These are phyloP conservation scores for Prunella vulgaris DNA, from an alignment of 257 asterid species.

Conservation along the genomic window DNA sequence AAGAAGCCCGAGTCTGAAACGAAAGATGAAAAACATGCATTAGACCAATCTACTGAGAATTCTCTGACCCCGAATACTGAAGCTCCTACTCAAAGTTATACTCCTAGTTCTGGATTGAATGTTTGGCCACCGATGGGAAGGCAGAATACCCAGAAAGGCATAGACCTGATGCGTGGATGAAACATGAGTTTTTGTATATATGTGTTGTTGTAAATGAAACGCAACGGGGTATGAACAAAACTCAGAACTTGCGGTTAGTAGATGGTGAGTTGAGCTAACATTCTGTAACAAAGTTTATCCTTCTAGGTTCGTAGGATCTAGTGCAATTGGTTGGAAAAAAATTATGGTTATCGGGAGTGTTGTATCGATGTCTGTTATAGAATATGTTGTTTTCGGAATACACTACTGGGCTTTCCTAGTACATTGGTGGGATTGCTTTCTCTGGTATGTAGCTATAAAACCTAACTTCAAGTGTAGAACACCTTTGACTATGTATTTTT, in stretches of 20 bases:
- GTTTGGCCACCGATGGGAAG: constrained; percentile 61
- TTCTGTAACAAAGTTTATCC: constrained; percentile 28
- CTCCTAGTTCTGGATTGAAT: constrained; percentile 38
- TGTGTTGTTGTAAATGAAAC: constrained; percentile 62
- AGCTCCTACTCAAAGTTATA: constrained; percentile 35
- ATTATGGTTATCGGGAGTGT: constrained; percentile 20
- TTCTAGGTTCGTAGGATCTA: constrained; percentile 29
- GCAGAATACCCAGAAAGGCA: constrained; percentile 53
- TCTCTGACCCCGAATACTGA: constrained; percentile 31
- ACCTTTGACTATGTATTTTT: constrained; percentile 4
- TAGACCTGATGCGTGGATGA: constrained; percentile 87
- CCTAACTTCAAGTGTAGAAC: constrained; percentile 3
- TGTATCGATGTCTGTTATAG: constrained; percentile 13
- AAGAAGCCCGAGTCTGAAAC: constrained; percentile 43
- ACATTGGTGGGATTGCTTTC: constrained; percentile 33
- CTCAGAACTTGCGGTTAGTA: constrained; percentile 10
- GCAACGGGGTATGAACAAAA: constrained; percentile 23
- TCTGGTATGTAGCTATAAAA: constrained; percentile 20
- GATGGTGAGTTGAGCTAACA: constrained; percentile 46
- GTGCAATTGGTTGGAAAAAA: constrained; percentile 17
- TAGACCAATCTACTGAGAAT: constrained; percentile 40
- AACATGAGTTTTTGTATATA: constrained; percentile 45
- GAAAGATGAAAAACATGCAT: constrained; percentile 29
- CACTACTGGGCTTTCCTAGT: constrained; percentile 20
- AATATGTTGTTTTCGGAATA: constrained; percentile 15